phyloP scores from a whole-genome alignment of 1,284 basidiomycete species.

The Phellinidium pouzarii region DNA sequence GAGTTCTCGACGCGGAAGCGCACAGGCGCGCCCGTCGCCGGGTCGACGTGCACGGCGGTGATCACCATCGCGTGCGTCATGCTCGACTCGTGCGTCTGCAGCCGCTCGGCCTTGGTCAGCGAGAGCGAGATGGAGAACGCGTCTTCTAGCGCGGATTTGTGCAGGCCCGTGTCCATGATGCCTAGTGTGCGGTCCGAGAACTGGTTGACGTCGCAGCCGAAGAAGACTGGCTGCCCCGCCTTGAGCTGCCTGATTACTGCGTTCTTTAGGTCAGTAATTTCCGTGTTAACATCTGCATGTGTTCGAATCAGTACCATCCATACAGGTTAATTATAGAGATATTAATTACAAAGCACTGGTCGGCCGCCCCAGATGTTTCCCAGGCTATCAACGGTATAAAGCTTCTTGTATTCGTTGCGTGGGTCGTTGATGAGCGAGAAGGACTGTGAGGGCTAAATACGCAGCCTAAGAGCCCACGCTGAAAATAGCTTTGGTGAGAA shows the following conservation, averaged over 20 bases:
- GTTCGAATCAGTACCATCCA: no score
- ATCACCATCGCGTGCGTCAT: conserved; percentile 97
- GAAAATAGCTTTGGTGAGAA: conserved; percentile 5
- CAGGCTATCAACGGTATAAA: conserved; percentile 91
- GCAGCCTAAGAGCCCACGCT: background rate
- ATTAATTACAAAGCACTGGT: conserved; percentile 68
- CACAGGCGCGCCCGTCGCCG: conserved; percentile 60
- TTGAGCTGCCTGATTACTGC: conserved; percentile 82
- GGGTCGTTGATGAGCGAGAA: conserved; percentile 97
- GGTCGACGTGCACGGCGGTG: conserved; percentile 83
- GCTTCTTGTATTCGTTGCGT: conserved; percentile 71
- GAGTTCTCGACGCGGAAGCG: conserved; percentile 95
- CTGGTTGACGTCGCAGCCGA: conserved; percentile 87
- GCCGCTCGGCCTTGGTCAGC: conserved; percentile 78
- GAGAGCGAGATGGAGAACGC: conserved; percentile 53
- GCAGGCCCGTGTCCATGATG: conserved; percentile 83
- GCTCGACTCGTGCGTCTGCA: conserved; percentile 74
- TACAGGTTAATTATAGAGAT: conserved; percentile 16
- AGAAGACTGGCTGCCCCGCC: conserved; percentile 88
- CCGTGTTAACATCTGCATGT: conserved; percentile 79
- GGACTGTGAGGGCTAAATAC: conserved; percentile 48
- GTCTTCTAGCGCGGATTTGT: conserved; percentile 53
- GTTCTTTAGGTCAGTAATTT: conserved; percentile 73
- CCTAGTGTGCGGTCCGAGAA: conserved; percentile 65
- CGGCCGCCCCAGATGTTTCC: conserved; percentile 89